Evolutionary conservation across 148 eudicot genomes (phyloP).

Genomic region (Fallopia convolvulus): DNA sequence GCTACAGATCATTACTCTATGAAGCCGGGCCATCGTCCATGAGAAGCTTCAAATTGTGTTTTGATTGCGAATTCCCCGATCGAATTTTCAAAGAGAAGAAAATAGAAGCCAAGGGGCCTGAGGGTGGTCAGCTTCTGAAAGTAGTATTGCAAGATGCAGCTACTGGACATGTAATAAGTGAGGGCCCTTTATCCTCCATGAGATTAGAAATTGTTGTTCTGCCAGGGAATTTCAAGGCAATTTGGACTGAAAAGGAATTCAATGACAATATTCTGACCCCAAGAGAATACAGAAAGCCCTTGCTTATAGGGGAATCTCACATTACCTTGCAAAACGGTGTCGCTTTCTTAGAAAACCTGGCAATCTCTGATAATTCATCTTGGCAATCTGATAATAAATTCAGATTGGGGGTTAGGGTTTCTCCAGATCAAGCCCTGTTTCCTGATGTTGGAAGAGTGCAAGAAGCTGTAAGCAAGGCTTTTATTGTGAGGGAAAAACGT

Average conservation of each 20-base stretch:
- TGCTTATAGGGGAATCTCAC: slow-evolving; percentile 38
- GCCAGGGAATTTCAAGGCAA: slow-evolving; percentile 52
- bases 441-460: slow-evolving; percentile 23
- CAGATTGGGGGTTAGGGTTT: slow-evolving; percentile 45
- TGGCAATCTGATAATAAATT: slow-evolving; percentile 40
- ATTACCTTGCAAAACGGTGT: slow-evolving; percentile 30
- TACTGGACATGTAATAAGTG: slow-evolving; percentile 13
- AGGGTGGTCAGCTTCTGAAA: slow-evolving; percentile 16
- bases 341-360: slow-evolving; percentile 28
- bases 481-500: slow-evolving; percentile 57
- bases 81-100: neutral
- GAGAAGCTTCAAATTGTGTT: too few species aligned
- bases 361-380: slow-evolving; percentile 61
- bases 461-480: slow-evolving; percentile 45
- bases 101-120: slow-evolving; percentile 15
- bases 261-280: slow-evolving; percentile 32
- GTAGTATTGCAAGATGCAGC: slow-evolving; percentile 19
- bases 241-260: slow-evolving; percentile 51
- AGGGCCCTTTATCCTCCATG: slow-evolving; percentile 31
- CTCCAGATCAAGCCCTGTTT: slow-evolving; percentile 17
- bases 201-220: slow-evolving; percentile 50
- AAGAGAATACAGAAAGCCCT: slow-evolving; percentile 50
- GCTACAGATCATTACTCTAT: too few species aligned
- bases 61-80: too few species aligned
- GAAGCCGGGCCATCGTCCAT: too few species aligned